Evolutionary conservation across 78 protist genomes (phyloP).

Genomic region (Dictyostelium discoideum): DNA sequence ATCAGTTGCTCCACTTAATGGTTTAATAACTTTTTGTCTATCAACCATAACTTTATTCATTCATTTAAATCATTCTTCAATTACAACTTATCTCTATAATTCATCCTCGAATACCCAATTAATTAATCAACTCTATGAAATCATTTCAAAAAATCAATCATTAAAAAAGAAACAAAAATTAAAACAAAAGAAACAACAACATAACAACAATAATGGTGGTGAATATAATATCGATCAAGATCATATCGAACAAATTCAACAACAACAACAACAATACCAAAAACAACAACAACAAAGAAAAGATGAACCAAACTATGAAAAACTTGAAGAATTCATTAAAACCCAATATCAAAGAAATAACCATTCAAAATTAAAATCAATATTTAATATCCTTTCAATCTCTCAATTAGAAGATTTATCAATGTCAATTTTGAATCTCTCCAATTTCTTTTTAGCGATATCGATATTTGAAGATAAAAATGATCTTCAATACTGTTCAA

Average conservation of each 20-base stretch:
- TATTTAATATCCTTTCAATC: conserved; percentile 25
- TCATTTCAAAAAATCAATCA: background rate
- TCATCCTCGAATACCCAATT: background rate
- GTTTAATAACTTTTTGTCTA: background rate
- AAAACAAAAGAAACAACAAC: conserved; percentile 1
- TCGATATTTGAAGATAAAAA: conserved; percentile 52
- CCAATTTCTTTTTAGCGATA: conserved; percentile 38
- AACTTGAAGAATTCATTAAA: conserved; percentile 7
- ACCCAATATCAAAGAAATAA: background rate
- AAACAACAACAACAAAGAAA: background rate
- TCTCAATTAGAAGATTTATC: conserved; percentile 59
- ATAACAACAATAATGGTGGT: background rate
- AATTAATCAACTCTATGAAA: background rate
- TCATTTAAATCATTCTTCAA: conserved; percentile 1
- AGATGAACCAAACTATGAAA: background rate
- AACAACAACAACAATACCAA: background rate
- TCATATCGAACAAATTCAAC: background rate
- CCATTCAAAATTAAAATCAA: background rate
- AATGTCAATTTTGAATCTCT: background rate
- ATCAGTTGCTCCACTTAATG: background rate
- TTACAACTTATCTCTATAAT: background rate
- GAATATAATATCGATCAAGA: background rate
- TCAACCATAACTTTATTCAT: conserved; percentile 33
- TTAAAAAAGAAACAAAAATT: background rate
- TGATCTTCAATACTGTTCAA: conserved; percentile 36